Conservation (phyloP, 768 basidiomycete genomes). For the Saitozyma podzolica region DNA sequence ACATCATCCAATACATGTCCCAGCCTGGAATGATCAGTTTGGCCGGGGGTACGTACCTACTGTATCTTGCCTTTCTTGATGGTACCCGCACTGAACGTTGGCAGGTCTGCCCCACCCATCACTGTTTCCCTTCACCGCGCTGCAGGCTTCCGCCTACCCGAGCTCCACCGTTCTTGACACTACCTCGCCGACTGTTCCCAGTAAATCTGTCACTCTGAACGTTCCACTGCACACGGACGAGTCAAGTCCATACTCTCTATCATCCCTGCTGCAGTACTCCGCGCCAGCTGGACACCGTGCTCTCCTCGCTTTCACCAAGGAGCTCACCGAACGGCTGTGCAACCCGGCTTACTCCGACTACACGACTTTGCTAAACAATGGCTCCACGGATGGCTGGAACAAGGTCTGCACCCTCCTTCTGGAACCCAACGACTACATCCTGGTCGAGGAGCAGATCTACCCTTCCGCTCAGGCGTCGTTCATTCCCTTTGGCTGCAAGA, state of each 20-base stretch:
- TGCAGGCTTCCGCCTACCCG: too few species aligned
- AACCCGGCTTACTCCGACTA: conserved; percentile 7
- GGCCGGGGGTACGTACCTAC: too few species aligned
- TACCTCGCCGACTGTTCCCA: too few species aligned
- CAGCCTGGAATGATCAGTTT: too few species aligned
- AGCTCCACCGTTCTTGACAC: too few species aligned
- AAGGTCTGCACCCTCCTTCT: conserved; percentile 63
- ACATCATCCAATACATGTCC: too few species aligned
- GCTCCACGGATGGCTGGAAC: conserved; percentile 56
- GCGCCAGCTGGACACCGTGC: conserved; percentile 8
- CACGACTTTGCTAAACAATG: conserved; percentile 26
- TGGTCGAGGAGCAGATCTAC: conserved; percentile 62
- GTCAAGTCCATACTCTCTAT: conserved; percentile 4
- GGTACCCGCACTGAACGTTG: too few species aligned
- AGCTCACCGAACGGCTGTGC: conserved; percentile 8
- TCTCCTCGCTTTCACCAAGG: conserved; percentile 10
- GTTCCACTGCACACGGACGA: too few species aligned
- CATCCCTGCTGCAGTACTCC: conserved; percentile 11
- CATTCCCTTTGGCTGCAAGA: conserved; percentile 16
- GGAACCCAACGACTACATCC: conserved; percentile 42
- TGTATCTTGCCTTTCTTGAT: too few species aligned
- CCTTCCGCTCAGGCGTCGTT: conserved; percentile 56
- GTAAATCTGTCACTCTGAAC: too few species aligned
- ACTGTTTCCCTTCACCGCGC: too few species aligned
- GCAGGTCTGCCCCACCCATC: too few species aligned